These are phyloP conservation scores for Mycena filopes DNA, from an alignment of 768 basidiomycete genomes.

Conservation along the genomic window DNA sequence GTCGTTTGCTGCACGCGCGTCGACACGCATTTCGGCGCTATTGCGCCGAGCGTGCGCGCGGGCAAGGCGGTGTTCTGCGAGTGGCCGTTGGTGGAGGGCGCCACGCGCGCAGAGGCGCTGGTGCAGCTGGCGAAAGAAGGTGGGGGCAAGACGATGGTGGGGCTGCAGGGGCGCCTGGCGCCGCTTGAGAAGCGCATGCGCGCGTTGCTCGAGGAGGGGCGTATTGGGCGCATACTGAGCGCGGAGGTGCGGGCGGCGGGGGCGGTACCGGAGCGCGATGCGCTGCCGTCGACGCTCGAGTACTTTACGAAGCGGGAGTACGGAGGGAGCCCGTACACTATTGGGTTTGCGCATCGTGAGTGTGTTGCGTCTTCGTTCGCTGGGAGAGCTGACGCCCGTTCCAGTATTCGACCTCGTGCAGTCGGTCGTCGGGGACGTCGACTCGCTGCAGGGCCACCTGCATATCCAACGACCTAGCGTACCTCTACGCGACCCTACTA, in stretches of 20 bases:
- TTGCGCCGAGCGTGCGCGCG: conserved; percentile 7
- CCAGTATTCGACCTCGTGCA: conserved; percentile 30
- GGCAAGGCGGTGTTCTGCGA: conserved; percentile 37
- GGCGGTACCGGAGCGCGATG: conserved; percentile 9
- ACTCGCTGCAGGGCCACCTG: background rate
- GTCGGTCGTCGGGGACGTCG: conserved; percentile 32
- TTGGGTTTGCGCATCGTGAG: conserved; percentile 22
- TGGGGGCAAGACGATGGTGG: conserved; percentile 34
- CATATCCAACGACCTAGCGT: conserved; percentile 24
- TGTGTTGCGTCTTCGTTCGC: conserved; percentile 9
- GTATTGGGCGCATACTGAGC: conserved; percentile 29
- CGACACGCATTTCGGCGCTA: conserved; percentile 15
- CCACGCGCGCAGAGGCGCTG: conserved; percentile 28
- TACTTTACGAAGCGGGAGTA: conserved; percentile 23
- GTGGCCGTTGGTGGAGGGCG: conserved; percentile 38
- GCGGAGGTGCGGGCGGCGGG: conserved; percentile 4
- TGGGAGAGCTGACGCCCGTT: conserved; percentile 21
- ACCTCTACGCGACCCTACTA: conserved; percentile 27
- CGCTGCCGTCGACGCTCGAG: background rate
- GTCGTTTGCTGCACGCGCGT: conserved; percentile 25
- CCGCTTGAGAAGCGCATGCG: conserved; percentile 18
- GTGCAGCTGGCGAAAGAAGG: conserved; percentile 27
- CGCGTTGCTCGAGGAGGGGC: conserved; percentile 27
- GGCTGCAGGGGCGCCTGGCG: conserved; percentile 35
- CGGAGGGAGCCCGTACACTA: conserved; percentile 22